A percentile compares a stretch with the other conserved stretches of the same genome.
Evolutionary conservation across 2,329 filamentous ascomycete species (phyloP).

Genomic region (Sporothrix mexicana): DNA sequence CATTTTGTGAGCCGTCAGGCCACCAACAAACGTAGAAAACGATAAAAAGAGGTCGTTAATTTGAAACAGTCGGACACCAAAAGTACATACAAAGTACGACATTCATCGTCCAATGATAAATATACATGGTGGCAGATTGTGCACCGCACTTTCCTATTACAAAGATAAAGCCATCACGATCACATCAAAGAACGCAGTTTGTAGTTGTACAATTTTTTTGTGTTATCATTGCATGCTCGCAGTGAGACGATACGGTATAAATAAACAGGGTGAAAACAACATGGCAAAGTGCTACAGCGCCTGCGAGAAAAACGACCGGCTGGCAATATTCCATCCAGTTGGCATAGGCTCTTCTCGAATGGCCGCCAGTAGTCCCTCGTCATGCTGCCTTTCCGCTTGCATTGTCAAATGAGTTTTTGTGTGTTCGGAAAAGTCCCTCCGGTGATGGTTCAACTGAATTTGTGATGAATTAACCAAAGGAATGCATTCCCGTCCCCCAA

Average conservation of each 20-base stretch:
- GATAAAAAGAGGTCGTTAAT: neutral
- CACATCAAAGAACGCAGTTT: neutral
- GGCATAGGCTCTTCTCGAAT: neutral
- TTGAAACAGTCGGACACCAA: neutral
- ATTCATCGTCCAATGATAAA: too few relatives aligned
- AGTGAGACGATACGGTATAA: slow-evolving; percentile 31
- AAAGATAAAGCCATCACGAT: too few relatives aligned
- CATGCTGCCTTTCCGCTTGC: neutral
- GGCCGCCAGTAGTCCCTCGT: neutral
- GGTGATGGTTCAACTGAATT: slow-evolving; percentile 18
- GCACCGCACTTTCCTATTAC: too few relatives aligned
- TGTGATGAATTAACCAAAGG: slow-evolving; percentile 21
- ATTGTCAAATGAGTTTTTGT: slow-evolving; percentile 21
- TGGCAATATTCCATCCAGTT: slow-evolving; percentile 10
- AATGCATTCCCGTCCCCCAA: slow-evolving; percentile 29
- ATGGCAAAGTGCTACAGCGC: neutral
- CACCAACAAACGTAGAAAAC: neutral
- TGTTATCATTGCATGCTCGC: slow-evolving; percentile 22
- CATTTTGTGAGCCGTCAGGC: neutral
- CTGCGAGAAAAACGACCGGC: neutral
- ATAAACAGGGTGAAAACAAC: slow-evolving; percentile 14
- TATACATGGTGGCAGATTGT: too few relatives aligned
- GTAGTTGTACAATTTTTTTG: slow-evolving; percentile 32
- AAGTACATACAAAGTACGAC: neutral
- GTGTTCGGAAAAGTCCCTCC: slow-evolving; percentile 18